Evolutionary conservation across 768 basidiomycete genomes (phyloP), one percentile per base, ranked within the genome.

Genomic region (Boletellus sp.): DNA sequence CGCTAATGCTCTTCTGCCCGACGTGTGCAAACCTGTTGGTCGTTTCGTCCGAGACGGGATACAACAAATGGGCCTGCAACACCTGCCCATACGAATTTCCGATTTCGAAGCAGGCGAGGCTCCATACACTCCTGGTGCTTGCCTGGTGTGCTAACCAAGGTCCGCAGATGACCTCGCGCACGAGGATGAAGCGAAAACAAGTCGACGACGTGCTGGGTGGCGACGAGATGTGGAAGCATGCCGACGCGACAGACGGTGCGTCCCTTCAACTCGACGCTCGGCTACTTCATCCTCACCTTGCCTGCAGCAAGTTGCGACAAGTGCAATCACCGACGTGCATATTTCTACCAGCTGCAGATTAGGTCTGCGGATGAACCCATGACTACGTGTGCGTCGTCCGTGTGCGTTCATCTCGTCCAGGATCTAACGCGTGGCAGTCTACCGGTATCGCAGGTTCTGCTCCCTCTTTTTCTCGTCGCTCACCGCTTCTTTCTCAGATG

Each of bases 201-300:
- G 87, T 93, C 12, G 96, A 99, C 65, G 96, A 98, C 61, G 94
- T 99, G 6, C 74, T 98, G 23, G 96, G 95, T 44, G 94, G 92
- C 3, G 92, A 90, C 33, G 90, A 92, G 52, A 84, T 84, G 70
- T 96, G 94, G 92, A 87, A 85, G 48, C 89, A 96, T 67, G 94
- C 94, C 3, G 94, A 95, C 68, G 82, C 85, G 42, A 93, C 88
- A 0, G 77, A 83, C 58, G 84, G 93, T 90, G 37, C 45, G 76
- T 51, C 24, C 28, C 12, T 23, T 42, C n/a, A n/a, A 16, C 12
- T 35, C 42, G 1, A 16, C 6, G 15, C 16, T 11, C 32, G 24
- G 19, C n/a, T n/a, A 13, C 44, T 38, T 35, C 28, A 28, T 28
- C 28, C 37, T 54, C 39, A 53, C 24, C 35, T 12, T 37, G 3